Conservation (phyloP, 345 rosid species). For the Firmiana major region DNA sequence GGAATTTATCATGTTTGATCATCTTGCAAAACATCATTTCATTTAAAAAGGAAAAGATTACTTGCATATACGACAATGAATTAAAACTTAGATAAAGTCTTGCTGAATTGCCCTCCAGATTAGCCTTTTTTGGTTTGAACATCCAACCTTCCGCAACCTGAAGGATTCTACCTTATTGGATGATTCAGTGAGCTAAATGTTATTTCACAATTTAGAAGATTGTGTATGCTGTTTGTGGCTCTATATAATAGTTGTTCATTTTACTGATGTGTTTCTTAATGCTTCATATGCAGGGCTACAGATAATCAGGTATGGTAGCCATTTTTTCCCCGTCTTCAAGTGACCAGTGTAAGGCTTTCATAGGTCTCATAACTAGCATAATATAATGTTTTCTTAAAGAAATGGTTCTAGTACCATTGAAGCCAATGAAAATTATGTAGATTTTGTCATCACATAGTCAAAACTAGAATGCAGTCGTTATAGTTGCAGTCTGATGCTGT, state of each 20-base stretch:
- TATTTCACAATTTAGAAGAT: not conserved
- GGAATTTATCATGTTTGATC: not conserved
- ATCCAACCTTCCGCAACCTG: not conserved
- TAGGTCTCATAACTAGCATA: not conserved
- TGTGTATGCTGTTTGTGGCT: not conserved
- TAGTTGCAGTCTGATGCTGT: not conserved
- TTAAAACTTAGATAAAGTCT: not conserved
- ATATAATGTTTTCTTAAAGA: not conserved
- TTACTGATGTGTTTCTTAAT: conserved; percentile 14
- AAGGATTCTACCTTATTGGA: not conserved
- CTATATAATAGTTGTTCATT: conserved; percentile 1
- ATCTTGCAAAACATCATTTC: not conserved
- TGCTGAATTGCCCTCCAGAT: not conserved
- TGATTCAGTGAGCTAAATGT: not conserved
- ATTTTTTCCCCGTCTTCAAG: not conserved
- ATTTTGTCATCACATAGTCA: not conserved
- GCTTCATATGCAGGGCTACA: conserved; percentile 66
- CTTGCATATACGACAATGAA: not conserved
- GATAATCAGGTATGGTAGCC: conserved; percentile 77
- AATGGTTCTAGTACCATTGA: not conserved
- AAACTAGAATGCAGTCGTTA: not conserved
- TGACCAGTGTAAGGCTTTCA: not conserved
- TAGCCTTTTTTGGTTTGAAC: not conserved
- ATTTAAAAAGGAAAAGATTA: not conserved
- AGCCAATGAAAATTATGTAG: not conserved